A percentile compares a stretch with the other conserved stretches of the same genome.
phyloP scores from a whole-genome alignment of 1,284 basidiomycete species.

The Naganishia liquefaciens region DNA sequence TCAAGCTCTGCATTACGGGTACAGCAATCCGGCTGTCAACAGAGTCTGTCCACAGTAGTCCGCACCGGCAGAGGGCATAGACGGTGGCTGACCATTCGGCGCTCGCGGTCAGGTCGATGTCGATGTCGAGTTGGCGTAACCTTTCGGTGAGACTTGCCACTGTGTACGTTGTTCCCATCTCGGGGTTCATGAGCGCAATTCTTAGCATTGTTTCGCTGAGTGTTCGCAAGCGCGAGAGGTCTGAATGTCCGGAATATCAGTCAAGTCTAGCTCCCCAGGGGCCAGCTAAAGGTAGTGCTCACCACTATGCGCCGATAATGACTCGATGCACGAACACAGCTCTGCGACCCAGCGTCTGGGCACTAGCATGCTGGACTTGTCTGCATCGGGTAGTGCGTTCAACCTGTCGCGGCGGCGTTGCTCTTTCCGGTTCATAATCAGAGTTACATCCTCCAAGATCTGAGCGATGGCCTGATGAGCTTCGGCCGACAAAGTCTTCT shows the following conservation, averaged over 20 bases:
- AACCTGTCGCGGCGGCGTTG: slow-evolving; percentile 11
- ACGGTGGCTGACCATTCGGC: slow-evolving; percentile 61
- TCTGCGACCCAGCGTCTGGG: slow-evolving; percentile 34
- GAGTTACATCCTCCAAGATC: slow-evolving; percentile 68
- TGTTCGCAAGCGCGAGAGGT: slow-evolving; percentile 7
- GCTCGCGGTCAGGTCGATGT: slow-evolving; percentile 22
- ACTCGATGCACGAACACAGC: slow-evolving; percentile 28
- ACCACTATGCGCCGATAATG: slow-evolving; percentile 27
- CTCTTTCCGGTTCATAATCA: slow-evolving; percentile 38
- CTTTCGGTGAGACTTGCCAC: slow-evolving; percentile 10
- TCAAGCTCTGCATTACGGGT: slow-evolving; percentile 11
- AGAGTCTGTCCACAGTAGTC: slow-evolving; percentile 53
- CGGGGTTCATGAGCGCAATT: slow-evolving; percentile 26
- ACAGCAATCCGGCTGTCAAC: not conserved
- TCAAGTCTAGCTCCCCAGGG: not conserved
- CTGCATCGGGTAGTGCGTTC: slow-evolving; percentile 31
- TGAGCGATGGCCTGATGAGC: slow-evolving; percentile 49
- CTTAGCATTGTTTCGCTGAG: slow-evolving; percentile 32
- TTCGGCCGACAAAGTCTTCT: slow-evolving; percentile 5
- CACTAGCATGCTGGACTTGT: slow-evolving; percentile 33
- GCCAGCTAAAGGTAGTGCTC: not conserved
- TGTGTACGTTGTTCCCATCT: slow-evolving; percentile 21
- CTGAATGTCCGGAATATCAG: not conserved
- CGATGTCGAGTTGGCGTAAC: slow-evolving; percentile 18
- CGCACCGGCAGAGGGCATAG: slow-evolving; percentile 63